Conservation (phyloP, 495 filamentous ascomycete genomes). For the Lasiosphaeriaceae sp. region DNA sequence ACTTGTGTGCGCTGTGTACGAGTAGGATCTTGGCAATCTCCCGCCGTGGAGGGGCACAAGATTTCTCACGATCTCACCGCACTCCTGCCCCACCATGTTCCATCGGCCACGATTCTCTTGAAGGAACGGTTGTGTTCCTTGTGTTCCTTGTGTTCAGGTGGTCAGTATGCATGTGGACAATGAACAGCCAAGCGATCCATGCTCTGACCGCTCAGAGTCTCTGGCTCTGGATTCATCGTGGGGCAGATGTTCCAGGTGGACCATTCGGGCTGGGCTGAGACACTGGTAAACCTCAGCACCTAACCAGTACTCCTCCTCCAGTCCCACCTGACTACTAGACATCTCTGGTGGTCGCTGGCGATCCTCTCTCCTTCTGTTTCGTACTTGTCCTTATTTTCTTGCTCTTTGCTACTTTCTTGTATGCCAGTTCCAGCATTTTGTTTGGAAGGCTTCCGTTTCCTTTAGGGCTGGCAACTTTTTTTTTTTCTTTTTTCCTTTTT, state of each 20-base stretch:
- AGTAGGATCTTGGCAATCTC: background rate
- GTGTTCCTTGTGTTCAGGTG: background rate
- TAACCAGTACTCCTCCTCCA: background rate
- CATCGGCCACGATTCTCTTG: no score
- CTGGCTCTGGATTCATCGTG: background rate
- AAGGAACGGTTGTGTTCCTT: no score
- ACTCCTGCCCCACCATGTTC: no score
- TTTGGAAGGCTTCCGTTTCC: slow-evolving; percentile 8
- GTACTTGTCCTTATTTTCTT: slow-evolving; percentile 8
- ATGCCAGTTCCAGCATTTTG: slow-evolving; percentile 7
- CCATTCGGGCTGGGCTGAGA: slow-evolving; percentile 11
- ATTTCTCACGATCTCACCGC: no score
- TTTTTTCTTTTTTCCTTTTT: slow-evolving; percentile 3
- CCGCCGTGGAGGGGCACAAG: background rate
- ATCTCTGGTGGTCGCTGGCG: background rate
- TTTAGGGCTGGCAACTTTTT: background rate
- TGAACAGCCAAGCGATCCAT: background rate
- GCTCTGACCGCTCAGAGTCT: background rate
- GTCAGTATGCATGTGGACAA: background rate
- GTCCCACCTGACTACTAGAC: background rate
- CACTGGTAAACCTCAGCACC: background rate
- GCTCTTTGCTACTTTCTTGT: slow-evolving; percentile 14
- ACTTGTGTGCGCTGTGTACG: background rate
- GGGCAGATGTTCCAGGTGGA: background rate
- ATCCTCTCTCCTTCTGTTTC: slow-evolving; percentile 23